Percentiles rank a stretch among this genome's conserved stretches.
phyloP scores from a whole-genome alignment of 768 basidiomycete species.

The Suillus americanus region DNA sequence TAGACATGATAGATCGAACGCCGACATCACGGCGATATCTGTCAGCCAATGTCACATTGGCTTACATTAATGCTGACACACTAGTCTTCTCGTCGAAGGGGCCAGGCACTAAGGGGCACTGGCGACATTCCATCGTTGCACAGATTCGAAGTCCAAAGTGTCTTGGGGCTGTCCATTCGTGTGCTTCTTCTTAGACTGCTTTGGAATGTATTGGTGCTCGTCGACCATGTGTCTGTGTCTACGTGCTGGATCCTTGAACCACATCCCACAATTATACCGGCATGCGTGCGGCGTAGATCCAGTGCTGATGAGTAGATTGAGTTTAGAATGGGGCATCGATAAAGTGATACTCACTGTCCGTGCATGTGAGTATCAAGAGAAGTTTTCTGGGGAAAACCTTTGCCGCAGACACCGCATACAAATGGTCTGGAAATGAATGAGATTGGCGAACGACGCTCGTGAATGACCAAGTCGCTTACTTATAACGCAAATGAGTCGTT shows the following conservation, averaged over 20 bases:
- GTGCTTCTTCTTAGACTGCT: conserved; percentile 44
- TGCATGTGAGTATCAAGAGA: conserved; percentile 57
- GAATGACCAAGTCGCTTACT: conserved; percentile 38
- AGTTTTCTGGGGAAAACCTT: conserved; percentile 60
- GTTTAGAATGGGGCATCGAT: background rate
- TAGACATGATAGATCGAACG: background rate
- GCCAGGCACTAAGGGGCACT: conserved; percentile 16
- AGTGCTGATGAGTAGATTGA: conserved; percentile 40
- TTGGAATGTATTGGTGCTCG: conserved; percentile 50
- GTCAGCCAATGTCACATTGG: background rate
- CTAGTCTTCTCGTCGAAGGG: background rate
- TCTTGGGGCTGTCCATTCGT: conserved; percentile 33
- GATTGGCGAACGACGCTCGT: background rate
- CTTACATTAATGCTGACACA: background rate
- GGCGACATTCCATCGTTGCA: conserved; percentile 32
- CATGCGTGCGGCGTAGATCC: conserved; percentile 55
- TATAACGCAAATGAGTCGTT: conserved; percentile 58
- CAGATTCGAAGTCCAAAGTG: conserved; percentile 22
- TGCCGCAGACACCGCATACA: conserved; percentile 49
- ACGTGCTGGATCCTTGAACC: conserved; percentile 66
- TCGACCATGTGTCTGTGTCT: conserved; percentile 59
- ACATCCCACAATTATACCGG: conserved; percentile 47
- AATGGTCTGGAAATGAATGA: conserved; percentile 42
- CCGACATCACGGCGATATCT: conserved; percentile 5
- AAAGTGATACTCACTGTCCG: conserved; percentile 42